Base-by-base conservation (phyloP, 148 eudicot genomes). In the Camellia japonica region DNA sequence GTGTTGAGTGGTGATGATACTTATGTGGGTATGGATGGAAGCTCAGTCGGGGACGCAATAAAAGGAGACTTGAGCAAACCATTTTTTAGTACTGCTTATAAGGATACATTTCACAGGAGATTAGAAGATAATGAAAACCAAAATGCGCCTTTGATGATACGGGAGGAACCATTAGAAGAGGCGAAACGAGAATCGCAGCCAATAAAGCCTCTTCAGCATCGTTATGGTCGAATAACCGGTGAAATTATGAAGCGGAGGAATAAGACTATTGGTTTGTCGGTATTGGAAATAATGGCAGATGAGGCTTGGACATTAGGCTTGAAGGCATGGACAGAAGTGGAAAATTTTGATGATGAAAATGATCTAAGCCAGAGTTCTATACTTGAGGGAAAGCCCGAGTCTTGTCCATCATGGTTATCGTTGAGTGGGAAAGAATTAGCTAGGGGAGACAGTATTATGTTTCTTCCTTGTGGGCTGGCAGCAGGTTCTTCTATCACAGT, bases 391-490 rank as follows among this genome's bases (percentile, higher is more conserved):
- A 92, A 90, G 82, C 97, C 90, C 8, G 95, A 93, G 83, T 84
- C 91, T 5, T 96, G 99, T 60, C 97, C 98, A 74, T 85, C 91
- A 2, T 96, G 93, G 93, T 80, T 96, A 76, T 86, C 88, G 6
- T 84, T 74, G 80, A 84, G 81, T 72, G 93, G 93, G 52, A 84
- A 91, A 70, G 98, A 91, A 47, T 85, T 96, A 61, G 79, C 87
- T 54, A 85, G 70, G 82, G 82, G 83, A 61, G 92, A 86, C 42
- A 81, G 83, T 66, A 46, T 93, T 41, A 90, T 92, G 91, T 91
- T 91, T 78, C 92, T 96, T 87, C 99, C 99, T 15, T 96, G 99
- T 82, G 99, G 99, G 61, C 93, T 96, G 79, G 88, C 91, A 52
- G 94, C 92, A 12, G 99, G 99, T 59, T 96, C 99, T 69, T 92